These are phyloP conservation scores for Penicillium expansum DNA, from an alignment of 2,329 filamentous ascomycete species.

Conservation along the genomic window DNA sequence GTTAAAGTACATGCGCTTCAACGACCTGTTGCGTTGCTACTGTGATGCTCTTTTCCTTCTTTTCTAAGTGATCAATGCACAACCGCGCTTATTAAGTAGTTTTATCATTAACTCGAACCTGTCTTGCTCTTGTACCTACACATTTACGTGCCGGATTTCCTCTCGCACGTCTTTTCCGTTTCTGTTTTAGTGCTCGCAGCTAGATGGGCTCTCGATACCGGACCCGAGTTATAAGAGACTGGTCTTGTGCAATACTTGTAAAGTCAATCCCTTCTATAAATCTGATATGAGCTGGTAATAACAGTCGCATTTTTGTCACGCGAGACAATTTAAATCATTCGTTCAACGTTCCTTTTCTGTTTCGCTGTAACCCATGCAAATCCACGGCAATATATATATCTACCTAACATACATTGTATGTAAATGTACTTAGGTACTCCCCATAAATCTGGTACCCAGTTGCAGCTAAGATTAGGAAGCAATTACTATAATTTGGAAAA, in stretches of 20 bases:
- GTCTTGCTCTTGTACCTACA: not conserved
- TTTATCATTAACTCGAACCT: not conserved
- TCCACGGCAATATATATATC: not conserved
- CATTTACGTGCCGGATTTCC: not conserved
- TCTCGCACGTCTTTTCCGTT: not conserved
- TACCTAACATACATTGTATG: too few relatives aligned
- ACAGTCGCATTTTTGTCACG: too few relatives aligned
- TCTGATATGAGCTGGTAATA: too few relatives aligned
- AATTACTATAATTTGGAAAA: too few relatives aligned
- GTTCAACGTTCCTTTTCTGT: not conserved
- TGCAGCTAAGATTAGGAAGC: too few relatives aligned
- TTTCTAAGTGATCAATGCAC: not conserved
- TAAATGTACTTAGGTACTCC: too few relatives aligned
- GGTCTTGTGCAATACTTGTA: not conserved
- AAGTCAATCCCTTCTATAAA: not conserved
- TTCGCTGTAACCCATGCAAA: not conserved
- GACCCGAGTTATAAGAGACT: not conserved
- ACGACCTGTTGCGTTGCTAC: not conserved
- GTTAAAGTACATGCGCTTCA: not conserved
- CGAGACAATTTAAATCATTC: not conserved
- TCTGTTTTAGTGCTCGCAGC: not conserved
- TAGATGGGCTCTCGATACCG: not conserved
- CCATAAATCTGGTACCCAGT: too few relatives aligned
- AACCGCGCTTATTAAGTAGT: not conserved
- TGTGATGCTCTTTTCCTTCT: not conserved